Conservation (phyloP, 139 green algal genomes). For the Picochlorum costavermella region DNA sequence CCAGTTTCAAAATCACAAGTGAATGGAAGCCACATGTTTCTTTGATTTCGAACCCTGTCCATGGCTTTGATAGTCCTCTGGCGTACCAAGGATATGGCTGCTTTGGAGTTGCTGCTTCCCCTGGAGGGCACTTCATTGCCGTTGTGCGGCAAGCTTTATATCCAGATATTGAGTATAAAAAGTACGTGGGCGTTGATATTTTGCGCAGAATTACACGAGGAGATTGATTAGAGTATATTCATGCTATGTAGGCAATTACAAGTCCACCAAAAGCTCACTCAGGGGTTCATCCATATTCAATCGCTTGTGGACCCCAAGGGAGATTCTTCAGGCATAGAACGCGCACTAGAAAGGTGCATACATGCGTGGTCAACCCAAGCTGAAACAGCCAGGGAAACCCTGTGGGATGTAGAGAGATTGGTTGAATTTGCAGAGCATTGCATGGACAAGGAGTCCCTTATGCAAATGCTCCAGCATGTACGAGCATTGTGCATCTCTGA, state of each 20-base stretch:
- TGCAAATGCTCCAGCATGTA: no score
- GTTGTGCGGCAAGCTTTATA: slow-evolving; percentile 6
- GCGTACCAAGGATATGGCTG: slow-evolving; percentile 11
- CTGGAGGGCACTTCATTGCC: slow-evolving; percentile 20
- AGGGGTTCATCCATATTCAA: slow-evolving; percentile 4
- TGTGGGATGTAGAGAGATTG: background rate
- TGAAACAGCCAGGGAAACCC: background rate
- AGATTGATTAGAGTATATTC: slow-evolving; percentile 1
- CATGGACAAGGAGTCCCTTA: no score
- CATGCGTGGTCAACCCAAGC: background rate
- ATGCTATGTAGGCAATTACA: slow-evolving; percentile 18
- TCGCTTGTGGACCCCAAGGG: background rate
- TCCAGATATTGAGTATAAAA: slow-evolving; percentile 13
- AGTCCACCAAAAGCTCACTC: slow-evolving; percentile 1
- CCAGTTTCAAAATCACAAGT: background rate
- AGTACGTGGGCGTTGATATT: slow-evolving; percentile 5
- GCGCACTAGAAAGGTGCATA: background rate
- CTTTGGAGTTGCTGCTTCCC: slow-evolving; percentile 18
- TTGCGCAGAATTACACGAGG: background rate
- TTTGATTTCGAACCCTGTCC: background rate
- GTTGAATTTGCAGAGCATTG: no score
- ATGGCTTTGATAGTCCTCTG: slow-evolving; percentile 6
- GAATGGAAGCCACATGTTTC: background rate
- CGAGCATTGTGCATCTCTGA: no score
- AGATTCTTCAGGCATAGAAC: background rate